A percentile compares a stretch with the other conserved stretches of the same genome.
Conservation (phyloP, 257 asterid genomes). For the Rhazya stricta region DNA sequence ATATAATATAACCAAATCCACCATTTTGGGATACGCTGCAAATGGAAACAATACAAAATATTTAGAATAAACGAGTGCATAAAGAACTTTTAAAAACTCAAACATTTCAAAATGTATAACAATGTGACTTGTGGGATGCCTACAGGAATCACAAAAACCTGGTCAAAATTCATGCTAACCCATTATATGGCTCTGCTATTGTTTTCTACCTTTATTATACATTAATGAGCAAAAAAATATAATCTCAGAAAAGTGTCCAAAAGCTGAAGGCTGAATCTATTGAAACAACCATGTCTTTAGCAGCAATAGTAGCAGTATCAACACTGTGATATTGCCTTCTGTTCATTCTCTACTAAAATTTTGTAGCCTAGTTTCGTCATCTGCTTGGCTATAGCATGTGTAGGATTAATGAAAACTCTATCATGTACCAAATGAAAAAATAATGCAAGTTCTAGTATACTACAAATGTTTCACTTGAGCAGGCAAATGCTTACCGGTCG, state of each 20-base stretch:
- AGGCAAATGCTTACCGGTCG: constrained; percentile 35
- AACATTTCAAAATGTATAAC: not conserved
- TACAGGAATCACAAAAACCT: not conserved
- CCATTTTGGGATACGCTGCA: constrained; percentile 27
- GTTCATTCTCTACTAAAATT: not conserved
- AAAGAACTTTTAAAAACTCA: not conserved
- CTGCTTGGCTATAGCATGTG: too few species aligned
- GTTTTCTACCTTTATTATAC: too few species aligned
- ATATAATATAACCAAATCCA: constrained; percentile 27
- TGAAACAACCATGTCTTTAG: not conserved
- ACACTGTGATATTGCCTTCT: too few species aligned
- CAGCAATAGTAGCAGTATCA: too few species aligned
- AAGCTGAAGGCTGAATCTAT: too few species aligned
- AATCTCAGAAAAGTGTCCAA: too few species aligned
- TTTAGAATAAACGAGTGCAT: not conserved
- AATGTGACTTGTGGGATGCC: not conserved
- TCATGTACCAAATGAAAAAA: too few species aligned
- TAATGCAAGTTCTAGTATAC: not conserved
- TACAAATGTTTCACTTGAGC: not conserved
- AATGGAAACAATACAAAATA: constrained; percentile 1
- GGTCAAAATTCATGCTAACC: too few species aligned
- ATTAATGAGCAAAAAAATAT: too few species aligned
- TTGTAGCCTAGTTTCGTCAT: too few species aligned
- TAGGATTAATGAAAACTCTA: too few species aligned
- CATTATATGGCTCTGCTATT: too few species aligned